Evolutionary conservation across 352 stramenopile species (phyloP).

Genomic region (Globisporangium solare): DNA sequence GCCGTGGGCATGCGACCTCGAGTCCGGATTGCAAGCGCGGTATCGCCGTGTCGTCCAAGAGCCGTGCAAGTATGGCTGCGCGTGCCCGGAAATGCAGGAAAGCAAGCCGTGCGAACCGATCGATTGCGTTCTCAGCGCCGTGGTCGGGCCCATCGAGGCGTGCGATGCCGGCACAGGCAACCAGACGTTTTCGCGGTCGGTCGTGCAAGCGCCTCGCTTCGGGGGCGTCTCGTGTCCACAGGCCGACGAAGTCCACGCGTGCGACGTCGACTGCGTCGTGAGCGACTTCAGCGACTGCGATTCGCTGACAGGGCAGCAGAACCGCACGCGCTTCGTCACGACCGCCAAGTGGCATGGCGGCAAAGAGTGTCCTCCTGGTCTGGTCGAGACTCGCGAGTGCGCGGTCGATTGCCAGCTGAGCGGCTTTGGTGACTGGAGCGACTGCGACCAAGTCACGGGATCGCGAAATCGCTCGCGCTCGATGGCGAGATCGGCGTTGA

Average conservation of each 20-base stretch:
- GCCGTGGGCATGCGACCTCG: slow-evolving; percentile 30
- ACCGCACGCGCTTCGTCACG: slow-evolving; percentile 24
- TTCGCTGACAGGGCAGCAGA: slow-evolving; percentile 23
- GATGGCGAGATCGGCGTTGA: slow-evolving; percentile 20
- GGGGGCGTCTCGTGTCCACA: slow-evolving; percentile 26
- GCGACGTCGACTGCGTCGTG: slow-evolving; percentile 37
- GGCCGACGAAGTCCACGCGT: slow-evolving; percentile 22
- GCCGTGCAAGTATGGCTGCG: slow-evolving; percentile 22
- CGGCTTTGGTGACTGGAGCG: slow-evolving; percentile 24
- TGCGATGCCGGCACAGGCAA: slow-evolving; percentile 15
- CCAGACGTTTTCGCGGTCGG: slow-evolving; percentile 25
- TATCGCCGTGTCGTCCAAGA: slow-evolving; percentile 27
- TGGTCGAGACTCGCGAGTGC: slow-evolving; percentile 26
- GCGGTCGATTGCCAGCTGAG: slow-evolving; percentile 42
- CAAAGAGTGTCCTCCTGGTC: slow-evolving; percentile 17
- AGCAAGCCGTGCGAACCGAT: slow-evolving; percentile 25
- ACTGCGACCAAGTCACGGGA: slow-evolving; percentile 23
- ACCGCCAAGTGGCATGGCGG: slow-evolving; percentile 29
- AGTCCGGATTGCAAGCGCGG: slow-evolving; percentile 25
- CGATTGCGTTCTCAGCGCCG: slow-evolving; percentile 38
- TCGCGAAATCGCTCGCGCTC: slow-evolving; percentile 21
- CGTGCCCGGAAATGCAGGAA: slow-evolving; percentile 28
- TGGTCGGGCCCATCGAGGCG: slow-evolving; percentile 25
- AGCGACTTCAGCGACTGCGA: slow-evolving; percentile 39
- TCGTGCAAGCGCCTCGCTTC: slow-evolving; percentile 26